These are phyloP conservation scores for Saitozyma podzolica DNA, from an alignment of 768 basidiomycete species.

Conservation along the genomic window DNA sequence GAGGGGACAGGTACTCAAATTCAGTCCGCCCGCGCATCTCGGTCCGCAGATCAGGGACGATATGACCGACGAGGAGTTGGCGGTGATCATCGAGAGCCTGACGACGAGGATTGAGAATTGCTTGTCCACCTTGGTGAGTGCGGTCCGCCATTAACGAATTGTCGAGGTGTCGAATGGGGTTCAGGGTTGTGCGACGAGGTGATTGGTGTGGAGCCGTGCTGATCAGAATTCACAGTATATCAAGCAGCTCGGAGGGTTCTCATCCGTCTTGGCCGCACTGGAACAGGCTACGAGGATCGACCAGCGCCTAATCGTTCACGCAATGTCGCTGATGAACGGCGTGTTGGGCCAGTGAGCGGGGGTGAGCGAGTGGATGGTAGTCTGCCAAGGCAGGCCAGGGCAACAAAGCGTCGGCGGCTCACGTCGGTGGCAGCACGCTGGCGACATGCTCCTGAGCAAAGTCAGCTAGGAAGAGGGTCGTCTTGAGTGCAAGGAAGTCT, in stretches of 20 bases:
- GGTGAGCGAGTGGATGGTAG: not conserved
- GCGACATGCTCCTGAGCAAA: too few species aligned
- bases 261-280: conserved; percentile 44
- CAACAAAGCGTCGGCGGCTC: too few species aligned
- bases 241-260: conserved; percentile 50
- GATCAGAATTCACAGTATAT: conserved; percentile 32
- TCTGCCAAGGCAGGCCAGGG: too few species aligned
- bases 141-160: not conserved
- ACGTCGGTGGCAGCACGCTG: too few species aligned
- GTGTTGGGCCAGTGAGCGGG: conserved; percentile 1
- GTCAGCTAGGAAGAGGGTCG: too few species aligned
- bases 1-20: conserved; percentile 50
- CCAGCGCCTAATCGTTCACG: conserved; percentile 41
- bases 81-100: conserved; percentile 73
- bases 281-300: conserved; percentile 47
- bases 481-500: too few species aligned
- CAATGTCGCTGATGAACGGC: conserved; percentile 41
- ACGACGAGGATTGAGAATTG: conserved; percentile 76
- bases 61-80: conserved; percentile 70
- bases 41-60: conserved; percentile 67
- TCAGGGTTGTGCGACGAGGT: not conserved
- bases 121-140: conserved; percentile 53
- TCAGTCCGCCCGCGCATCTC: conserved; percentile 28
- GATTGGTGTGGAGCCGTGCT: not conserved
- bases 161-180: not conserved